Percentiles rank a stretch among this genome's conserved stretches.
These are phyloP conservation scores for Tetrahymena borealis DNA, from an alignment of 73 alveolate species.

Conservation along the genomic window DNA sequence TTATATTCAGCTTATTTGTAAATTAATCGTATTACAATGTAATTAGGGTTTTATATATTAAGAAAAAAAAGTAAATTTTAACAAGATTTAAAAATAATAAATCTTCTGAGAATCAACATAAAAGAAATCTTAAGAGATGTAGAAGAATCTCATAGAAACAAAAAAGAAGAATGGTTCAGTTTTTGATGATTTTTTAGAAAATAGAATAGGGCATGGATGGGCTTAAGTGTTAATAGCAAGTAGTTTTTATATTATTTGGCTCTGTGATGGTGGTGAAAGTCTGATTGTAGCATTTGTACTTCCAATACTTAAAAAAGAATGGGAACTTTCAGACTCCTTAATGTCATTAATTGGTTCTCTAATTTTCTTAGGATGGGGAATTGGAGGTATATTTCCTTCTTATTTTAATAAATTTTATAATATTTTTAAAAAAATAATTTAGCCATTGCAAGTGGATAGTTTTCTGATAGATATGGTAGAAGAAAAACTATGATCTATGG, in stretches of 20 bases:
- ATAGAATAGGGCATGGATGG: background rate
- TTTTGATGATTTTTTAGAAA: background rate
- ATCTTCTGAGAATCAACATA: too few relatives aligned
- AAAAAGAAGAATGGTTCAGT: background rate
- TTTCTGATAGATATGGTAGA: constrained; percentile 29
- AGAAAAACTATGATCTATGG: constrained; percentile 12
- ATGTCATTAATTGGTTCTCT: background rate
- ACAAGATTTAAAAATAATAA: too few relatives aligned
- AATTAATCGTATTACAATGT: too few relatives aligned
- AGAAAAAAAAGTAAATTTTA: too few relatives aligned
- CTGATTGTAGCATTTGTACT: background rate
- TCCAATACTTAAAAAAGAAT: background rate
- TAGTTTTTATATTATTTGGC: background rate
- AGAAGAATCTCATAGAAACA: too few relatives aligned
- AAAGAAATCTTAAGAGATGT: too few relatives aligned
- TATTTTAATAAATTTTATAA: background rate
- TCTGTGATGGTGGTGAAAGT: background rate
- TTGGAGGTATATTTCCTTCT: background rate
- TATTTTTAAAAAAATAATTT: background rate
- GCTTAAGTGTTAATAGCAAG: background rate
- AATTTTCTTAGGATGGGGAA: background rate
- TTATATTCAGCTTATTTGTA: too few relatives aligned
- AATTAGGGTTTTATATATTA: too few relatives aligned
- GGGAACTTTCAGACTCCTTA: background rate
- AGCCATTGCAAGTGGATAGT: constrained; percentile 73